A percentile compares a stretch with the other conserved stretches of the same genome.
Evolutionary conservation across 768 basidiomycete genomes (phyloP).

Genomic region (Suillus luteus): DNA sequence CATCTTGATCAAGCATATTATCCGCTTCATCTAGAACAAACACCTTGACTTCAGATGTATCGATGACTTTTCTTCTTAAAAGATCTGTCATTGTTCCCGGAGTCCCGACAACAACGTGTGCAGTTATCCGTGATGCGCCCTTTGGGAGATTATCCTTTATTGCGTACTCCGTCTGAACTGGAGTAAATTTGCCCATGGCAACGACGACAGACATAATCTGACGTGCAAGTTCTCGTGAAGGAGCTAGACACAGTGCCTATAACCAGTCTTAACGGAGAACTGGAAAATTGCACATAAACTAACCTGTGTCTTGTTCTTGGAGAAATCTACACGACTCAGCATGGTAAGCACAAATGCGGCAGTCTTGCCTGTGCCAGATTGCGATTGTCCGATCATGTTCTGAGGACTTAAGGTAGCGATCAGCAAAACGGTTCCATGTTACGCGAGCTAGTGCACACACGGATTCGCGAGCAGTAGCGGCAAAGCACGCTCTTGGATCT

Average conservation of each 20-base stretch:
- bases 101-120: conserved; percentile 93
- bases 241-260: conserved; percentile 95
- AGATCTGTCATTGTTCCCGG: conserved; percentile 94
- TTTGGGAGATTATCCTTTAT: conserved; percentile 85
- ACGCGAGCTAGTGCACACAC: conserved; percentile 46
- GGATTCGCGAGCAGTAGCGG: conserved; percentile 89
- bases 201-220: conserved; percentile 97
- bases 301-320: conserved; percentile 82
- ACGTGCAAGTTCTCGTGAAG: conserved; percentile 93
- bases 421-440: conserved; percentile 10
- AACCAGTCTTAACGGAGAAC: conserved; percentile 13
- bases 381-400: conserved; percentile 99
- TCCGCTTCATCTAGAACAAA: conserved; percentile 98
- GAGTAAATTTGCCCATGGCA: conserved; percentile 93
- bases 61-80: conserved; percentile 75
- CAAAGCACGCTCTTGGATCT: conserved; percentile 96
- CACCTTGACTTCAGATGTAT: conserved; percentile 79
- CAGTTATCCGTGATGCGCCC: conserved; percentile 67
- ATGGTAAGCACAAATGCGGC: conserved; percentile 98
- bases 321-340: conserved; percentile 91
- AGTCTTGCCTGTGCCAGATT: conserved; percentile 98
- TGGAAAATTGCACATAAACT: conserved; percentile 16
- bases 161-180: conserved; percentile 91
- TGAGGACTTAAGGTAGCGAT: conserved; percentile 66
- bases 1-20: conserved; percentile 96